phyloP scores from a whole-genome alignment of 441 rosid species.

The Erodium texanum region DNA sequence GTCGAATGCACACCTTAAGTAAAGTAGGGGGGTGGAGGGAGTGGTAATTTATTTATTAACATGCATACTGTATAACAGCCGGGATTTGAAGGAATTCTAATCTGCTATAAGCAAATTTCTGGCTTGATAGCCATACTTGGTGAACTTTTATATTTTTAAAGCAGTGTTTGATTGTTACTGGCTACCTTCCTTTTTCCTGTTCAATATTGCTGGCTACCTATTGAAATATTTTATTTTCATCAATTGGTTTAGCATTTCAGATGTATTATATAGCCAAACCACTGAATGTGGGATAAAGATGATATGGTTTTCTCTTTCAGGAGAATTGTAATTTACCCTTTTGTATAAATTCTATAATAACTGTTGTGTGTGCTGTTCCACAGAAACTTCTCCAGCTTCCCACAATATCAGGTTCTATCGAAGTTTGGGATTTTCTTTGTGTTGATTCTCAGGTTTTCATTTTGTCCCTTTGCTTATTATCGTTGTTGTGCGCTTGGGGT shows the following conservation, averaged over 20 bases:
- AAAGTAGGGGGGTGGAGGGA: too few relatives aligned
- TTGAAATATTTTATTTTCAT: not conserved
- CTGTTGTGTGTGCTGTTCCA: conserved; percentile 20
- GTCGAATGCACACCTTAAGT: too few relatives aligned
- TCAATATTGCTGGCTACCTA: not conserved
- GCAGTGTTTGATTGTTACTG: not conserved
- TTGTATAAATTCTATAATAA: conserved; percentile 13
- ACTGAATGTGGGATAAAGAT: conserved; percentile 1
- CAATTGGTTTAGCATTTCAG: not conserved
- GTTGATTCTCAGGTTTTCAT: conserved; percentile 91
- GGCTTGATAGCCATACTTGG: not conserved
- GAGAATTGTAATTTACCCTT: conserved; percentile 1
- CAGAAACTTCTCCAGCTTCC: conserved; percentile 80
- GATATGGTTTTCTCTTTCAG: conserved; percentile 11
- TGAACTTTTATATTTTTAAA: not conserved
- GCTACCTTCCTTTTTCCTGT: not conserved
- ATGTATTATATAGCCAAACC: conserved; percentile 4
- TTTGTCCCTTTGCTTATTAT: conserved; percentile 8
- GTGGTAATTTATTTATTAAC: not conserved
- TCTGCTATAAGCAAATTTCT: not conserved
- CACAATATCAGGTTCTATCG: conserved; percentile 87
- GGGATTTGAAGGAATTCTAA: not conserved
- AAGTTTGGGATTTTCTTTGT: conserved; percentile 98
- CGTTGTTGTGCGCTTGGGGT: conserved; percentile 1
- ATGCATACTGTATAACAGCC: not conserved